phyloP scores from a whole-genome alignment of 2,329 filamentous ascomycete genomes.

The Alternaria panax region DNA sequence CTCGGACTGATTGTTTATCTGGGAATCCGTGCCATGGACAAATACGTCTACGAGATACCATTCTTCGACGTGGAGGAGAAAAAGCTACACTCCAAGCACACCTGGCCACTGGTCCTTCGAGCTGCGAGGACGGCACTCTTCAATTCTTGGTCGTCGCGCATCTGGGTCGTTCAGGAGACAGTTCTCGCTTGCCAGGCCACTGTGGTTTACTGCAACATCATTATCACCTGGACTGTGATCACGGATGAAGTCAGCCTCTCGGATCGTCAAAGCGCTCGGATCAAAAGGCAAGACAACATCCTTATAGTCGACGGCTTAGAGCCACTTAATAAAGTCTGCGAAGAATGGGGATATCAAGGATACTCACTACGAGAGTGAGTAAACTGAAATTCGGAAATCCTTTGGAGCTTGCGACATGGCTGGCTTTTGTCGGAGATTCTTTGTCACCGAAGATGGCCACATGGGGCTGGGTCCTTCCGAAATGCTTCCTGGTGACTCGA shows the following conservation, averaged over 20 bases:
- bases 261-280: too few species aligned
- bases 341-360: too few species aligned
- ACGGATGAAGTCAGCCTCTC: slow-evolving; percentile 6
- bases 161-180: slow-evolving; percentile 26
- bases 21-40: not conserved
- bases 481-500: slow-evolving; percentile 15
- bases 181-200: slow-evolving; percentile 20
- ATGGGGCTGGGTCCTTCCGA: too few species aligned
- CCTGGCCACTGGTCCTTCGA: not conserved
- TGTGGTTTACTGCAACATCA: slow-evolving; percentile 12
- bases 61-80: slow-evolving; percentile 4
- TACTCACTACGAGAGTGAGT: too few species aligned
- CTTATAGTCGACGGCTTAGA: not conserved
- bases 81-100: not conserved
- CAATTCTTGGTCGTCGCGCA: slow-evolving; percentile 16
- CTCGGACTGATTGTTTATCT: slow-evolving; percentile 7
- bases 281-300: not conserved
- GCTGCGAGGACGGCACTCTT: not conserved
- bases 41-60: not conserved
- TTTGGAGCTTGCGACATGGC: too few species aligned
- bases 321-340: not conserved
- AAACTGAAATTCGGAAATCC: too few species aligned
- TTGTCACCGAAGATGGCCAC: too few species aligned
- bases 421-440: too few species aligned
- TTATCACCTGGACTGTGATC: slow-evolving; percentile 18